Percentiles rank a stretch among this genome's conserved stretches.
phyloP scores from a whole-genome alignment of 345 rosid genomes.

The Salix caprea region DNA sequence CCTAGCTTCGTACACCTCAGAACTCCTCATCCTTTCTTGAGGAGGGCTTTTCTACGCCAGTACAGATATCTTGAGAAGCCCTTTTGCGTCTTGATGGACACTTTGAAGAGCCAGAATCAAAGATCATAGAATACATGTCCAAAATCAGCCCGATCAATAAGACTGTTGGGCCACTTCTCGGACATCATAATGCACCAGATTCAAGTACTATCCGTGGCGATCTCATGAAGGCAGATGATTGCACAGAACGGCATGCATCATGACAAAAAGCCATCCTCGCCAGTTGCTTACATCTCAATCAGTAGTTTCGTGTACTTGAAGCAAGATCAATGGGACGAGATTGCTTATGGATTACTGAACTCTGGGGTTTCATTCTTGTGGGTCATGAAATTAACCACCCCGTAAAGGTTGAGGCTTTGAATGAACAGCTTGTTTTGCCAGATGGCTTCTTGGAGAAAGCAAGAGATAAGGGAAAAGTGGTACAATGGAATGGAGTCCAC shows the following conservation, averaged over 20 bases:
- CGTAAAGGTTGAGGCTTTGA: background rate
- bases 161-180: conserved; percentile 57
- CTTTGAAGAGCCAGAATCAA: conserved; percentile 71
- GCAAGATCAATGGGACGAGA: conserved; percentile 64
- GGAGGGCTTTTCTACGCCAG: conserved; percentile 53
- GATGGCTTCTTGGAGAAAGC: conserved; percentile 44
- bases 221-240: conserved; percentile 13
- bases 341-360: conserved; percentile 50
- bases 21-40: conserved; percentile 39
- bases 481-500: conserved; percentile 80
- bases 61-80: conserved; percentile 55
- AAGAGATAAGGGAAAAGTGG: conserved; percentile 47
- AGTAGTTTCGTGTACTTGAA: conserved; percentile 51
- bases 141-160: conserved; percentile 37
- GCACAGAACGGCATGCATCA: conserved; percentile 50
- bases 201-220: conserved; percentile 28
- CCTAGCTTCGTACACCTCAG: conserved; percentile 72
- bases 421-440: conserved; percentile 36
- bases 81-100: conserved; percentile 67
- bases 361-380: conserved; percentile 54
- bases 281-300: conserved; percentile 72
- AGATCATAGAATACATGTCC: conserved; percentile 60
- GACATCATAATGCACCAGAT: conserved; percentile 38
- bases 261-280: conserved; percentile 42
- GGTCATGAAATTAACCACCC: conserved; percentile 52